A percentile compares a stretch with the other conserved stretches of the same genome.
Evolutionary conservation across 2,329 filamentous ascomycete genomes (phyloP).

Genomic region (Chalaropsis ovoidea): DNA sequence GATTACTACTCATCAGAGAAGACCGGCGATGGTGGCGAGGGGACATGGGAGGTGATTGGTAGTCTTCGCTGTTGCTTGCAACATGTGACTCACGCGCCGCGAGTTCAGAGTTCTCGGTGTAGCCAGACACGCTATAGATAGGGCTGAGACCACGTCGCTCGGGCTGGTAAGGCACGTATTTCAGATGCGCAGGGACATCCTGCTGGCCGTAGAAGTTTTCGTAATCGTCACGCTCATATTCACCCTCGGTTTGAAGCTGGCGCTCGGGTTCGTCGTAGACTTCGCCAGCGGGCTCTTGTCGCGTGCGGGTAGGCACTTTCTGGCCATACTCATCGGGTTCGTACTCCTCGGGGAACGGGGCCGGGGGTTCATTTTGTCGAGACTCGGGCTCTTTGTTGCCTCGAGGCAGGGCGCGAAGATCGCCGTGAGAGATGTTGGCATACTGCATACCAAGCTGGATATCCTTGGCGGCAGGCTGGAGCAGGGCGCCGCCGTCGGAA

Average conservation of each 20-base stretch:
- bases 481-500: conserved; percentile 43
- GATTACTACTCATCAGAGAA: conserved; percentile 46
- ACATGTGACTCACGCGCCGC: conserved; percentile 48
- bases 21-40: conserved; percentile 39
- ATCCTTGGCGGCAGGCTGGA: conserved; percentile 8
- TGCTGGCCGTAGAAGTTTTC: conserved; percentile 47
- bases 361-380: conserved; percentile 27
- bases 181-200: conserved; percentile 53
- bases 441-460: conserved; percentile 53
- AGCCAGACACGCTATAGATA: conserved; percentile 85
- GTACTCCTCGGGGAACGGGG: conserved; percentile 39
- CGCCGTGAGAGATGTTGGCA: conserved; percentile 50
- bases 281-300: conserved; percentile 31
- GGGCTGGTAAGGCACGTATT: conserved; percentile 58
- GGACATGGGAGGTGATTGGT: conserved; percentile 52
- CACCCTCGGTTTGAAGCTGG: conserved; percentile 10
- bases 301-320: conserved; percentile 32
- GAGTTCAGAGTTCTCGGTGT: conserved; percentile 48
- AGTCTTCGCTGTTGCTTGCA: conserved; percentile 40
- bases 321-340: conserved; percentile 41
- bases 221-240: conserved; percentile 21
- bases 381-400: conserved; percentile 30
- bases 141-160: conserved; percentile 69
- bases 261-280: conserved; percentile 38
- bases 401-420: conserved; percentile 46